Evolutionary conservation across 257 asterid species (phyloP).

Genomic region (Solanum acaule): DNA sequence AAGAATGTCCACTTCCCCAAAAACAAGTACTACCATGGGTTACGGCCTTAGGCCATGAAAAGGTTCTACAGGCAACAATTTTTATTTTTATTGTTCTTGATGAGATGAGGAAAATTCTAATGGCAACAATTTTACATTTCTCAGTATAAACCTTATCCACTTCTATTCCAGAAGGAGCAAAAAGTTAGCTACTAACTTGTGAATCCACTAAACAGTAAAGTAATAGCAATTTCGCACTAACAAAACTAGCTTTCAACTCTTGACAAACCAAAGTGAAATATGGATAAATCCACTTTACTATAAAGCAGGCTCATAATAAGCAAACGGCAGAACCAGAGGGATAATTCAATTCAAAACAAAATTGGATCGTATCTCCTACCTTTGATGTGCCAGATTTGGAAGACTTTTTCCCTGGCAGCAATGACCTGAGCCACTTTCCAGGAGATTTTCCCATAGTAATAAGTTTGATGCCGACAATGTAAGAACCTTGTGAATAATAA

Average conservation of each 20-base stretch:
- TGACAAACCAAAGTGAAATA: not conserved
- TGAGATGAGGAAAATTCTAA: not conserved
- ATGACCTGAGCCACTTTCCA: conserved; percentile 54
- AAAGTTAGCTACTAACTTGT: not conserved
- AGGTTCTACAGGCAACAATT: not conserved
- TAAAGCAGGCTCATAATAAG: not conserved
- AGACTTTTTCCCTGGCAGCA: conserved; percentile 36
- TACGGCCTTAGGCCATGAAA: not conserved
- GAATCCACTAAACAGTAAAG: not conserved
- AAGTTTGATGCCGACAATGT: not conserved
- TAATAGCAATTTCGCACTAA: not conserved
- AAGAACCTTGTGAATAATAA: not conserved
- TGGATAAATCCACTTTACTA: not conserved
- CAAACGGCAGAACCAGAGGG: not conserved
- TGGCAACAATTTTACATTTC: not conserved
- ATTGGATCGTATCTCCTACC: conserved; percentile 16
- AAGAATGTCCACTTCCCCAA: not conserved
- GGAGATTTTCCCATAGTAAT: conserved; percentile 59
- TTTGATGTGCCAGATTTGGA: conserved; percentile 27
- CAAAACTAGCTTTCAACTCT: not conserved
- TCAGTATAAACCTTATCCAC: not conserved
- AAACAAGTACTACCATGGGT: not conserved
- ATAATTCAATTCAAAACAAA: not conserved
- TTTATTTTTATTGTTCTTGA: not conserved
- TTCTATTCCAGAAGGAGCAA: not conserved